Percentiles rank a stretch among this genome's conserved stretches.
phyloP scores from a whole-genome alignment of 345 rosid species.

The Populus deltoides region DNA sequence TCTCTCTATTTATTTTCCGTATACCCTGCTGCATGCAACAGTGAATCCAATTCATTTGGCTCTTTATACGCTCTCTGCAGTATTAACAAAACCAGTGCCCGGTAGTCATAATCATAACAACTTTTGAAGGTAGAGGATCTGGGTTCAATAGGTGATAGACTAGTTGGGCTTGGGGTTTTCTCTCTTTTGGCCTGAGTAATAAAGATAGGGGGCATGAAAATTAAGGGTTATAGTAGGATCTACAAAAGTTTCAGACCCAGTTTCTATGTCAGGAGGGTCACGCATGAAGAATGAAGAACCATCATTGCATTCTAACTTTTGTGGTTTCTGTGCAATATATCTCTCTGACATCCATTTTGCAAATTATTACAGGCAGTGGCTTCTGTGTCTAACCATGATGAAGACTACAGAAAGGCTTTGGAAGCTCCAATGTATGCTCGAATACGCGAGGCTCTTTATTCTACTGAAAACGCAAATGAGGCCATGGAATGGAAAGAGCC shows the following conservation, averaged over 20 bases:
- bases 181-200: not conserved
- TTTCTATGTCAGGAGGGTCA: not conserved
- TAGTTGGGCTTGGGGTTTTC: not conserved
- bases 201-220: not conserved
- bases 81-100: not conserved
- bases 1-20: not conserved
- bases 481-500: conserved; percentile 25
- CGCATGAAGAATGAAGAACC: not conserved
- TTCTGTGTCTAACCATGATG: conserved; percentile 51
- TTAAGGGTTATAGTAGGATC: not conserved
- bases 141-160: not conserved
- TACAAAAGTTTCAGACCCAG: not conserved
- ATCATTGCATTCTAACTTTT: conserved; percentile 1
- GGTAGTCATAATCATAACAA: not conserved
- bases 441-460: conserved; percentile 52
- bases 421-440: conserved; percentile 58
- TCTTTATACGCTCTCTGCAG: not conserved
- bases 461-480: conserved; percentile 24
- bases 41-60: conserved; percentile 1
- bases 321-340: not conserved
- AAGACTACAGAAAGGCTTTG: conserved; percentile 68
- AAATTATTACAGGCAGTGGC: conserved; percentile 57
- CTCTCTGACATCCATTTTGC: conserved; percentile 10
- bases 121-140: not conserved
- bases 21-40: not conserved